Evolutionary conservation across 1,284 basidiomycete species (phyloP), one percentile per base, ranked within the genome.

Genomic region (Porogramme epimiltina): DNA sequence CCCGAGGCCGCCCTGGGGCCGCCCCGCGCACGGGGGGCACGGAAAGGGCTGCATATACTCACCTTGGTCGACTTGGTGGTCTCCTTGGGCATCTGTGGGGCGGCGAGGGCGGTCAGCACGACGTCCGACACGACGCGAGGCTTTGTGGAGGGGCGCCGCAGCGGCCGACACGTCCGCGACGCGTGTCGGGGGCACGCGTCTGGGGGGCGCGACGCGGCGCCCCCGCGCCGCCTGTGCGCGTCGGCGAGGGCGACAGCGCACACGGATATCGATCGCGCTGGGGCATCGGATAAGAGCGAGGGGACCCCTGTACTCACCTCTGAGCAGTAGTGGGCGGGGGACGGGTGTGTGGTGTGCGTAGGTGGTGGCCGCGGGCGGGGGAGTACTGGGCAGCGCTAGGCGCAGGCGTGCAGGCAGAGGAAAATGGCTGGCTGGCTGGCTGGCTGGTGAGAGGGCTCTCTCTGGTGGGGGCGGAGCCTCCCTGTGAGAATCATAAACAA

Each of bases 11-110:
- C 38, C 42, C 50, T 11, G 20, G 15, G 24, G 18, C 11, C 44
- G 20, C 23, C 9, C 8, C 36, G 36, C 41, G 46, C 37, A 45
- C 41, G 40, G 37, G 48, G 45, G 39, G 33, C 47, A 6, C 28
- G 28, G 28, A 13, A 61, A 37, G 49, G 38, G 42, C 55, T 45
- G 28, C 37, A 50, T 53, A 62, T 41, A 70, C 78, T 63, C 56
- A 89, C 89, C 78, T 87, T 91, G 62, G 85, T 91, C 60, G 85
- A 70, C 74, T 89, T 90, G 54, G 84, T 78, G 52, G 81, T 73
- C 73, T 88, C 89, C 70, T 91, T 93, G 64, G 89, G 91, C 90
- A 93, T 93, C 84, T 87, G 71, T 62, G 69, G 59, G 56, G 64
- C 52, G 61, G 62, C 65, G 66, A 58, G 59, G 40, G 23, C 62